Evolutionary conservation across 2,329 filamentous ascomycete genomes (phyloP).

Genomic region (Ophiostoma fasciatum): DNA sequence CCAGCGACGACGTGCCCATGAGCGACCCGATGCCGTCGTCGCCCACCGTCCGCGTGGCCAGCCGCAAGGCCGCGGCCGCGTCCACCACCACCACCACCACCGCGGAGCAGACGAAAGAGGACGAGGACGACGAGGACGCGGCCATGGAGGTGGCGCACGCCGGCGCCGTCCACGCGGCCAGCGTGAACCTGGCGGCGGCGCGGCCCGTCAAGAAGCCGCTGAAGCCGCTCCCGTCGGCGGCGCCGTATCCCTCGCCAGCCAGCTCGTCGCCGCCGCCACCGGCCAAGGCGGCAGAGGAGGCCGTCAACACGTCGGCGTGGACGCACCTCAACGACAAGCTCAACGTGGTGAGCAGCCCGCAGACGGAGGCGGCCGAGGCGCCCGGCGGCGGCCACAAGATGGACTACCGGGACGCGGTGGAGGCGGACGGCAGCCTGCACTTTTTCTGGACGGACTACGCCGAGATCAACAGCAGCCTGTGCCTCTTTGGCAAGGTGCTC

Average conservation of each 20-base stretch:
- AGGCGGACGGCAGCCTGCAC: constrained; percentile 77
- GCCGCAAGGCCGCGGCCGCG: constrained; percentile 48
- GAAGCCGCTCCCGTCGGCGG: constrained; percentile 42
- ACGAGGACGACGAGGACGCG: constrained; percentile 63
- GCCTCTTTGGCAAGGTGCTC: constrained; percentile 89
- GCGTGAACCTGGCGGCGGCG: constrained; percentile 73
- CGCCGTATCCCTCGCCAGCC: constrained; percentile 53
- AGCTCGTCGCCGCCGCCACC: constrained; percentile 82
- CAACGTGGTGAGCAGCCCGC: constrained; percentile 60
- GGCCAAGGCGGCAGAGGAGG: constrained; percentile 21
- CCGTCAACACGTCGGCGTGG: constrained; percentile 73
- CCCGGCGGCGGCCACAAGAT: constrained; percentile 68
- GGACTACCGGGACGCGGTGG: constrained; percentile 70
- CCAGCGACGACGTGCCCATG: constrained; percentile 47
- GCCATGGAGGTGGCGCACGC: constrained; percentile 78
- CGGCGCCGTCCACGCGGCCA: constrained; percentile 50
- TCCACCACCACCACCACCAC: background rate
- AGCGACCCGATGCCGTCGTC: constrained; percentile 77
- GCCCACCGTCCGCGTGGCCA: constrained; percentile 63
- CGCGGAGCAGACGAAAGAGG: constrained; percentile 13
- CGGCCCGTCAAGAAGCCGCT: constrained; percentile 62
- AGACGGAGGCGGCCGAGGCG: constrained; percentile 45
- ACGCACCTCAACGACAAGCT: constrained; percentile 74
- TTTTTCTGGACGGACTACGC: constrained; percentile 98
- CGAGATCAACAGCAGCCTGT: constrained; percentile 80